Evolutionary conservation across 1,139 yeast genomes (phyloP), one percentile per base, ranked within the genome.

Genomic region (Blastobotrys serpentis): DNA sequence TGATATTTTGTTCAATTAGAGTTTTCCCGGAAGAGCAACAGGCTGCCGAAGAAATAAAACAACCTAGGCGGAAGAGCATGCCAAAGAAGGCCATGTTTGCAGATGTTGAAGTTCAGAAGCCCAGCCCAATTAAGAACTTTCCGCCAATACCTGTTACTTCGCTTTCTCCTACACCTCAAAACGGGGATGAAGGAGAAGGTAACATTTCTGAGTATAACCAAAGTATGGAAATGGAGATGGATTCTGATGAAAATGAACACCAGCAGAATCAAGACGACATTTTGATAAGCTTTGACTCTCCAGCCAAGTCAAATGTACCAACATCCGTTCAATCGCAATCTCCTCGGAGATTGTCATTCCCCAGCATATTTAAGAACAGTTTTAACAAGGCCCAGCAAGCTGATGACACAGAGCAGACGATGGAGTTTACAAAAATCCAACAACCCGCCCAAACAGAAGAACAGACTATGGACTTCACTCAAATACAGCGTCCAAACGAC

Each of bases 201-300:
- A 36, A 17, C 19, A 11, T 7, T 17, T 17, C 40, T 4, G 40
- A 36, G 3, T 23, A 14, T 23, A 36, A 34, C 14, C 18, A 14
- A 13, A 16, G 39, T 16, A 34, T 23, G 22, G 45, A 42, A 8
- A 42, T 42, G 45, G 45, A 42, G 18, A 42, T 42, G 37, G 45
- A 42, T 33, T 32, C 40, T 10, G 39, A 42, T 10, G 40, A 23
- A 2, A 25, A 33, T 7, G 25, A 23, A 14, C 33, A 18, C 7
- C 16, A 16, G 6, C 18, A 14, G 11, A 23, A 32, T 13, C 25
- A 32, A 11, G 55, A 53, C 23, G 56, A 50, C 11, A 53, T 53
- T 26, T 48, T 54, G 23, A 54, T 54, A 21, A 53, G 51, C 22
- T 46, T 53, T 14, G 56, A 54, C 34, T 54, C 57, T 2, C 56